Base-by-base conservation (phyloP, 306 rosid species). In the Chamaecrista fasciculata region DNA sequence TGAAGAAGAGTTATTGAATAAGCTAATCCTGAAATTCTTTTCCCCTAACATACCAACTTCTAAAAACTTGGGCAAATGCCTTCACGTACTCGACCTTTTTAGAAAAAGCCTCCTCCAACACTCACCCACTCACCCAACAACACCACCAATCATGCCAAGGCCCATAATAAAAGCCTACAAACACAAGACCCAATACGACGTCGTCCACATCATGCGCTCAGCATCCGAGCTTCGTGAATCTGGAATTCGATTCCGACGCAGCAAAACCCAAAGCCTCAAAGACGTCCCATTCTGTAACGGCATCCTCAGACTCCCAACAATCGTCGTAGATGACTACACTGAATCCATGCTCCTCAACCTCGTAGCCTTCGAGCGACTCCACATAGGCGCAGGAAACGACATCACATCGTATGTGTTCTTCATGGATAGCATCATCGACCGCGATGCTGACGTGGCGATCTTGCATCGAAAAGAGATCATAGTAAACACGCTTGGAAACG, bases 311-410 rank as follows among this genome's bases (percentile, higher is more conserved):
- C 84, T 86, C 10, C 87, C 87, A 3, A 18, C 10, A 0, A 0
- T 82, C 2, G 4, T 66, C 0, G 66, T 87, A 2, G 89, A 86
- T 26, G 87, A 84, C 39, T 6, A 76, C 2, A 84, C 76, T 0
- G 82, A 77, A 29, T 51, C 80, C 3, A 65, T 55, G 71, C 60
- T 84, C 64, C 24, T 84, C 0, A 84, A 86, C 68, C 71, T 86
- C 3, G 62, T 81, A 5, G 89, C 85, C 4, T 79, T 77, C 31
- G 87, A 84, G 77, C 71, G 88, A 0, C 70, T 81, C 11, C 87
- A 81, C 5, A 71, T 52, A 0, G 76, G 78, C 7, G 83, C 77
- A 2, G 83, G 82, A 3, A 76, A 78, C 3, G 75, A 80, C 46
- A 70, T 84, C 8, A 77, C 84, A 3, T 69, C 79, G 1, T 82